Base-by-base conservation (phyloP, 352 stramenopile genomes). In the Phytophthora pluvialis region DNA sequence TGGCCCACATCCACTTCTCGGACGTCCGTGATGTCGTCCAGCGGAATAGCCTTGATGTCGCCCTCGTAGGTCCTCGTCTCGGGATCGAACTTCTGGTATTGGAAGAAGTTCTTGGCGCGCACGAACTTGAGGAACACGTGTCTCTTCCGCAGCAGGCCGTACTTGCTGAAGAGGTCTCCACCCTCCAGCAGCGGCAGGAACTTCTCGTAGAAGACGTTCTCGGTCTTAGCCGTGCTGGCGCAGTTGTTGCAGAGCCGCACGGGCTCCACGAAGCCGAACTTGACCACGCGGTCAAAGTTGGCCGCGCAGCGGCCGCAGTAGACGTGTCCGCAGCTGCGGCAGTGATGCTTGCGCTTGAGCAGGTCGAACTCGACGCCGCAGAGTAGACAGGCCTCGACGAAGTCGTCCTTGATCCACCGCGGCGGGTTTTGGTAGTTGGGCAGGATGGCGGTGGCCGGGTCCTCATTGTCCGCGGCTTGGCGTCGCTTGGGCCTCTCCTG, bases 171-270 rank as follows among this genome's bases (percentile, higher is more conserved):
- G 29, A 89, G 57, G 15, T 86, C 81, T 64, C 81, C 83, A 9
- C 44, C 60, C 42, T 90, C 81, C 18, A 92, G 60, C 32, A 90
- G 65, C 15, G 83, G 83, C 67, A 92, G 50, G 33, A 80, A 70
- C 40, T 67, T 79, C 52, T 89, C 83, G 49, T 88, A 89, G 46
- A 90, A 90, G 52, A 72, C 68, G 50, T 92, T 92, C 61, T 92
- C 78, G 2, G 25, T 66, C 55, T 72, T 67, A 2, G 80, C 81
- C 11, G 77, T 71, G 43, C 47, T 63, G 7, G 60, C 55, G 60
- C 83, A 92, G 18, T 57, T 60, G 31, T 62, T 62, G 40, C 83
- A 92, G 1, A 90, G 69, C 0, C 83, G 75, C 48, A 92, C 83
- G 8, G 83, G 81, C 21, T 88, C 73, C 5, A 83, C 36, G 42